Evolutionary conservation across 306 rosid species (phyloP), one percentile per base, ranked within the genome.

Genomic region (Vigna mungo): DNA sequence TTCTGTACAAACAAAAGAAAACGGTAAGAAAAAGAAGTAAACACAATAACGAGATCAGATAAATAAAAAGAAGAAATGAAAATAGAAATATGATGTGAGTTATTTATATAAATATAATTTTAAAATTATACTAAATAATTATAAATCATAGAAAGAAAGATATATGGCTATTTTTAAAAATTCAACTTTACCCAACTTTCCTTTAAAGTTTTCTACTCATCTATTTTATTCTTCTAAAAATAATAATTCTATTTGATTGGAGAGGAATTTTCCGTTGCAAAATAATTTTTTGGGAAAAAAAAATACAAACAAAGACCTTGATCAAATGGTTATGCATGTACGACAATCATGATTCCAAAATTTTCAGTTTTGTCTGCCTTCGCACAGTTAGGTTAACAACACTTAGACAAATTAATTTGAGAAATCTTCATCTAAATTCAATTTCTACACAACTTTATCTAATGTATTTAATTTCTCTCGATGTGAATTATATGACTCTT

Each of bases 331-430:
- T 30, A 30, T 30, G 34, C 34, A 30, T 30, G 34, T 30, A 30
- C 11, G 12, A 39, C 44, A 39, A 39, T 39, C 5, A 37, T 1
- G 7, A 7, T 0, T 39, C 2, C 44, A 39, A 67, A 4, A 20
- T 76, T 51, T 53, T 64, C 64, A 7, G 65, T 54, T 68, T 68
- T 47, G 9, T 69, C 30, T 18, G 17, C 69, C 39, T 2, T 78
- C 1, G 9, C 53, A 47, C 32, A 27, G 74, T 77, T 66, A 53
- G 67, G 81, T 77, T 53, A 77, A 12, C 67, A 39, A 65, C 9
- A 52, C 8, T 48, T 36, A 75, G 30, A 23, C 56, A 20, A 51
- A 21, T 56, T 20, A 9, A 37, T 59, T 41, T 36, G 5, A 44
- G 9, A 44, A 74, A 48, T 37, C n/a, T 20, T 75, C 27, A 61